A percentile compares a stretch with the other conserved stretches of the same genome.
phyloP scores from a whole-genome alignment of 73 alveolate species.

The Durusdinium trenchii region DNA sequence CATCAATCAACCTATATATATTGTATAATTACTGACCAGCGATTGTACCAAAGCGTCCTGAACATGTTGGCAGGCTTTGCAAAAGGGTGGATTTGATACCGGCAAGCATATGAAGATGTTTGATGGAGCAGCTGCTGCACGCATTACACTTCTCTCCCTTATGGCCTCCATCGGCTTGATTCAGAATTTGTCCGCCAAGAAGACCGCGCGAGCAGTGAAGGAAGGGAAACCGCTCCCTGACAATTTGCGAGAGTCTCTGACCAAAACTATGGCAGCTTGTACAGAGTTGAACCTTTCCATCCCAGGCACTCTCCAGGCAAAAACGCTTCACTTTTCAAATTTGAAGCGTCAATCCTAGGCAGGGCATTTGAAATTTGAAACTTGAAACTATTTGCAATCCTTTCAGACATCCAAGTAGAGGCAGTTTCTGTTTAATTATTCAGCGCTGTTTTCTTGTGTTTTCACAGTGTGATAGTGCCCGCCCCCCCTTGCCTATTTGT shows the following conservation, averaged over 20 bases:
- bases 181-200: neutral
- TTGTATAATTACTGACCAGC: too few species aligned
- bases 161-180: neutral
- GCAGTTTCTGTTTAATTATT: too few species aligned
- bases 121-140: neutral
- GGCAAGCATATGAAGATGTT: neutral
- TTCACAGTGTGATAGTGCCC: too few species aligned
- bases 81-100: neutral
- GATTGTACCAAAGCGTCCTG: too few species aligned
- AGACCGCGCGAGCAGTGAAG: neutral
- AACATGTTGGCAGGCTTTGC: neutral
- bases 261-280: neutral
- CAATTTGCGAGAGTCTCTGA: neutral
- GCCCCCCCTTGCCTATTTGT: too few species aligned
- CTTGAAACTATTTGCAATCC: too few species aligned
- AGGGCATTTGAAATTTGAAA: too few species aligned
- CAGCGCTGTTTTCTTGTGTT: too few species aligned
- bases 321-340: neutral
- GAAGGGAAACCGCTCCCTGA: neutral
- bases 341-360: too few species aligned
- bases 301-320: neutral
- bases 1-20: too few species aligned
- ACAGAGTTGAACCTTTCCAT: neutral
- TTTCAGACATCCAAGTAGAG: too few species aligned
- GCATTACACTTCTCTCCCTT: neutral